Percentiles rank a stretch among this genome's conserved stretches.
phyloP scores from a whole-genome alignment of 441 rosid species.

The Mallotus japonicus region DNA sequence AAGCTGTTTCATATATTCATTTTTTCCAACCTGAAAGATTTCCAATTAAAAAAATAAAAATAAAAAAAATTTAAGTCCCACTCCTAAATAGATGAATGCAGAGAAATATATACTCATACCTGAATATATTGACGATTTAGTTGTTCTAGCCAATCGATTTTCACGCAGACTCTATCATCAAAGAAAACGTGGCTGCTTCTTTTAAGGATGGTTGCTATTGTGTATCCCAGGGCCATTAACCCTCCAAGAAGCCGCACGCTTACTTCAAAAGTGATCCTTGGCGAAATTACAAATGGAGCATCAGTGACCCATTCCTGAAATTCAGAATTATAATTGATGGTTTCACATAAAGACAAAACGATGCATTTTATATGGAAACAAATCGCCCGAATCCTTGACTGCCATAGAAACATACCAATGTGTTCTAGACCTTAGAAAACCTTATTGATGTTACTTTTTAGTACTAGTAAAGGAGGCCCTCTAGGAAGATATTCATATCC shows the following conservation, averaged over 20 bases:
- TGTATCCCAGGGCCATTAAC: conserved; percentile 96
- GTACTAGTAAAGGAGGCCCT: background rate
- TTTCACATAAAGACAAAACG: conserved; percentile 5
- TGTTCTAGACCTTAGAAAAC: background rate
- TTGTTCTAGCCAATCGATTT: conserved; percentile 95
- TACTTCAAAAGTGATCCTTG: conserved; percentile 97
- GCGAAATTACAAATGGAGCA: conserved; percentile 93
- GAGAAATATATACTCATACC: conserved; percentile 39
- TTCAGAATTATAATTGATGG: conserved; percentile 20
- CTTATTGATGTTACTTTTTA: background rate
- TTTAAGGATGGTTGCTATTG: conserved; percentile 92
- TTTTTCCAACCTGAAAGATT: background rate
- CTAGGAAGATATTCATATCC: background rate
- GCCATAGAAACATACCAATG: background rate
- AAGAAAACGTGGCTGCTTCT: conserved; percentile 87
- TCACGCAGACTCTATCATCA: conserved; percentile 71
- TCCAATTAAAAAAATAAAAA: background rate
- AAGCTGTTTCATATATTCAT: background rate
- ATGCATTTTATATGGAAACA: background rate
- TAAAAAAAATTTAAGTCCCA: background rate
- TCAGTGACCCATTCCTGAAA: conserved; percentile 95
- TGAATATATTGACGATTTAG: conserved; percentile 86
- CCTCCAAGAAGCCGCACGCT: conserved; percentile 98
- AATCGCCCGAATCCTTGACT: background rate
- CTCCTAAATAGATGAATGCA: conserved; percentile 4